Evolutionary conservation across 2,329 filamentous ascomycete species (phyloP), one percentile per base, ranked within the genome.

Genomic region (Leptographium wingfieldii): DNA sequence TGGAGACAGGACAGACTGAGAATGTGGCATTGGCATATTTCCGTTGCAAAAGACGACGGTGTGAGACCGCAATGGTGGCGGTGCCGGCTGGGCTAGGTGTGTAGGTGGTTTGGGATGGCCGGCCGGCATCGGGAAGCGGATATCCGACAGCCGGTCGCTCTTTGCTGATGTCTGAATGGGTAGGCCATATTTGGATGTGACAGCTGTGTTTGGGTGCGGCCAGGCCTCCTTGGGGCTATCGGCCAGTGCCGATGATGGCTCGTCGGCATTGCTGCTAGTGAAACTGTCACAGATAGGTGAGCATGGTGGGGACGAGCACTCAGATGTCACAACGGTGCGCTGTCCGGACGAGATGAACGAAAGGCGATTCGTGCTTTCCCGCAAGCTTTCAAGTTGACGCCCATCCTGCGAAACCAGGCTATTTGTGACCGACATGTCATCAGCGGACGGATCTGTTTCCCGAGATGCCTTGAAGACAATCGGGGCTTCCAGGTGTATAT

Each of bases 261-360:
- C 73, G 4, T 73, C 71, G 9, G 59, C 59, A n/a, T 71, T 67
- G 59, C 70, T 72, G 59, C 70, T 73, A 19, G 70, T 71, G 60
- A 82, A 83, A 59, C 73, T 80, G 43, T 80, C 78, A 14, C 76
- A 73, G 1, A 75, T 76, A 0, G 83, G 83, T 1, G 83, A 85
- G 60, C 73, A 76, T 19, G 80, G 74, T 2, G 81, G 80, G 0
- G 83, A 85, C 0, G 82, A 84, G 35, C 74, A 77, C 22, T 78
- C 76, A 0, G 83, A 85, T 2, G 82, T 85, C 9, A 84, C 67
- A 31, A 82, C 71, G 3, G 83, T 86, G 61, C 80, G 75, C 67
- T 85, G 81, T 7, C 80, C 80, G 5, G 81, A 83, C 2, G 83
- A 86, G 48, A 83, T 74, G 63, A 77, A 80, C 0, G 83, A 86